Evolutionary conservation across 805 yeast genomes (phyloP), one percentile per base, ranked within the genome.

Genomic region (Hyphopichia homilentoma): DNA sequence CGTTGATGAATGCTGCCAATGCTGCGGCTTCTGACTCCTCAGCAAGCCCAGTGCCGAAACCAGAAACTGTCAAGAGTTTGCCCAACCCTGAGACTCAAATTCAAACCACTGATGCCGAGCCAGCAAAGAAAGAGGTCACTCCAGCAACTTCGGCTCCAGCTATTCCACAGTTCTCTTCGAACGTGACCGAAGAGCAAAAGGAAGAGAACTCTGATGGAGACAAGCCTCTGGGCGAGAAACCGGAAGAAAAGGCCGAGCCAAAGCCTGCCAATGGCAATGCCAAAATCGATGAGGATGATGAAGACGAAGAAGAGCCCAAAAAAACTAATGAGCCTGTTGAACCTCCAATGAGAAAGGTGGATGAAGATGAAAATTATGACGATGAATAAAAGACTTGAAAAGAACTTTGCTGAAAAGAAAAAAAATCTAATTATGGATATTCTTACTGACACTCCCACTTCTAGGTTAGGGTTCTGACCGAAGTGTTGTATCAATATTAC

Each of bases 351-450:
- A 52, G 73, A 38, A 60, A 59, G 30, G 66, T 67, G 17, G 70
- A 66, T 25, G 73, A 67, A 41, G 73, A 67, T 38, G 73, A 66
- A 43, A 56, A 67, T 42, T 67, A 67, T 44, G 73, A 66, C 37
- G 73, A 66, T 32, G 70, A 66, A 32, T 56, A 44, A 20, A 20
- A 8, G 22, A 20, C 11, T 20, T 20, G 7, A 8, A 7, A 20
- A 8, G 7, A 20, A 20, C 22, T 20, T 20, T 20, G 11, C 22
- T 20, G 7, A 20, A 20, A 20, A 20, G 11, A 20, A 20, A 20
- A 20, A 20, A 20, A n/a, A n/a, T n/a, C n/a, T n/a, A n/a, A n/a
- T n/a, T n/a, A n/a, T n/a, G n/a, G n/a, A n/a, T n/a, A n/a, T n/a
- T n/a, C n/a, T n/a, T n/a, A n/a, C n/a, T n/a, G n/a, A n/a, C n/a